Conservation (phyloP, 768 basidiomycete species). For the Trametes cingulata region DNA sequence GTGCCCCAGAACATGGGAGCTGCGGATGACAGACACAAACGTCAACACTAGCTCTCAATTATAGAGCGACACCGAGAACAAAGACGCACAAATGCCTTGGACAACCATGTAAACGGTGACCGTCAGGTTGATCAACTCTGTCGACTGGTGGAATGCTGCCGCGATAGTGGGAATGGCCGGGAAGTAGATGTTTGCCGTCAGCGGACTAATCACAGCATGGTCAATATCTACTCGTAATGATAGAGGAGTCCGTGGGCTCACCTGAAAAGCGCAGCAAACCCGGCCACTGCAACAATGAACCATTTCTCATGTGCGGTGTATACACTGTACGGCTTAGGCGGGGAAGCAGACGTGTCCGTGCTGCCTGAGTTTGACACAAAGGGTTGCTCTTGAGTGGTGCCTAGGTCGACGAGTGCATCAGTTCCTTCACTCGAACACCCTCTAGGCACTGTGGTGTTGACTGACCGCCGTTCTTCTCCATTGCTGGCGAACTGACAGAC, state of each 20-base stretch:
- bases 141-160: slow-evolving; percentile 59
- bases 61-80: background rate
- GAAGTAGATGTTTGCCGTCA: slow-evolving; percentile 78
- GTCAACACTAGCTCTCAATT: background rate
- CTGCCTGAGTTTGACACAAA: background rate
- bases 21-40: background rate
- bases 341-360: background rate
- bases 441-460: background rate
- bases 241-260: slow-evolving; percentile 14
- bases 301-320: slow-evolving; percentile 64
- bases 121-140: slow-evolving; percentile 76
- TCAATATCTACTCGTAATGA: background rate
- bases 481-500: background rate
- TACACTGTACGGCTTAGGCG: slow-evolving; percentile 41
- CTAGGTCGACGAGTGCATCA: background rate
- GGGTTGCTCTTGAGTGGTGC: background rate
- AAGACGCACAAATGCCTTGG: slow-evolving; percentile 56
- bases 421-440: background rate
- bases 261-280: slow-evolving; percentile 68
- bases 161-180: slow-evolving; percentile 76
- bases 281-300: slow-evolving; percentile 61
- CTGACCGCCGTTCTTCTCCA: background rate
- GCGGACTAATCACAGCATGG: background rate
- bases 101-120: slow-evolving; percentile 77
- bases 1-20: slow-evolving; percentile 66